Evolutionary conservation across 164 flowering plant species (phyloP), one percentile per base, ranked within the genome.

Genomic region (Pachysandra terminalis): DNA sequence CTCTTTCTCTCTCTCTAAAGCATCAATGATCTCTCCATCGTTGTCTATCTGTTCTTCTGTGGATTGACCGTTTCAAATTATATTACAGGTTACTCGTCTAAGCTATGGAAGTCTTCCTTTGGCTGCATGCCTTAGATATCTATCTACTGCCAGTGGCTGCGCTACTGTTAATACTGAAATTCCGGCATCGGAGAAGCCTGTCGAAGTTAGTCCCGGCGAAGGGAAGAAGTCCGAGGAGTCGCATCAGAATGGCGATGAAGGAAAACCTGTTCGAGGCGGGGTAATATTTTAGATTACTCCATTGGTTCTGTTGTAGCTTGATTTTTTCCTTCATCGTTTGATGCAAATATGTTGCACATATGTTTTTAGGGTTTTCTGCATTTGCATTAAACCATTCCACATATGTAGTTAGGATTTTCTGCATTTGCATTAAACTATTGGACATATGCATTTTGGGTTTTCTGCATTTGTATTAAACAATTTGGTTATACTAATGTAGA

Each of bases 181-280:
- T 0, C 22, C 65, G 15, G 27, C 54, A 27, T 5, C 5, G 5
- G 68, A 64, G 56, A 78, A 71, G 48, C 53, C 70, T 24, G 69
- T 49, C 2, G 77, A 77, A 17, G 56, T 40, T 58, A 52, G 48
- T 49, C 67, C 81, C 52, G 78, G 68, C 40, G 78, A 75, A 59
- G 78, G 64, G 26, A 74, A 80, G n/a, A 70, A 79, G 19, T 71
- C 78, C 3, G 81, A 74, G 12, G 80, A 74, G 19, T 84, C 88
- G 1, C 63, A 77, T 61, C 71, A 80, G 71, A 56, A 75, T 64
- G 77, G 79, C 45, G 75, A 85, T 59, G 71, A 79, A 0, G 91
- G 93, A 22, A 92, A 83, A 66, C 66, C 90, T 62, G 75, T 86
- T 56, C 90, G 96, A 8, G 90, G 96, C 68, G 91, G 87, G 89